phyloP scores from a whole-genome alignment of 163 green algal genomes.

The Trebouxia gelatinosa region DNA sequence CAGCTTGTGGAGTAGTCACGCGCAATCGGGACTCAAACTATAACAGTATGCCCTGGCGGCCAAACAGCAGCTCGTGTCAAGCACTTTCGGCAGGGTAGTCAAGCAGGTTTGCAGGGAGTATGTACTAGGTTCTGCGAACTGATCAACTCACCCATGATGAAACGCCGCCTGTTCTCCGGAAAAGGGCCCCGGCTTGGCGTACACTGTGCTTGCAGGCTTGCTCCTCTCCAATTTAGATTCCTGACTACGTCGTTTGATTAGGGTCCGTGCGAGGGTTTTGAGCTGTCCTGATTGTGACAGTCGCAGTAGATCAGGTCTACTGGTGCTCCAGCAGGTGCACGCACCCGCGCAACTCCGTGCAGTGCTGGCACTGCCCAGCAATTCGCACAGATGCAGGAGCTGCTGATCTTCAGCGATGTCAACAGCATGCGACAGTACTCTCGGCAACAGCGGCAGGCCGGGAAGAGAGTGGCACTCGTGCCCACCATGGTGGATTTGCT shows the following conservation, averaged over 20 bases:
- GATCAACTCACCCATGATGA: conserved; percentile 22
- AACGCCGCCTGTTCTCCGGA: conserved; percentile 21
- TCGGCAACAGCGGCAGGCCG: conserved; percentile 53
- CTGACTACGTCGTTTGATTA: background rate
- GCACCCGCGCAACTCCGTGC: background rate
- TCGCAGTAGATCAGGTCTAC: background rate
- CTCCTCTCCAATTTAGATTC: background rate
- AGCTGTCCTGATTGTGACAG: background rate
- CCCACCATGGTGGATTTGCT: conserved; percentile 84
- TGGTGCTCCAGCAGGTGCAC: background rate
- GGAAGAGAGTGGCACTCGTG: conserved; percentile 80
- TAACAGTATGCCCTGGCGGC: too few relatives aligned
- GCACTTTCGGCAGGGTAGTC: too few relatives aligned
- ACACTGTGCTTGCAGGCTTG: background rate
- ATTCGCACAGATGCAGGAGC: background rate
- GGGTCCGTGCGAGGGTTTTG: background rate
- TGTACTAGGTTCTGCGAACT: too few relatives aligned
- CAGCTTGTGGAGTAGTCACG: too few relatives aligned
- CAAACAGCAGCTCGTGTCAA: too few relatives aligned
- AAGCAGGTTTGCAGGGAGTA: too few relatives aligned
- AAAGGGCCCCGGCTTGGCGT: background rate
- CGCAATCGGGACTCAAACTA: too few relatives aligned
- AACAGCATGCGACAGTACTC: conserved; percentile 70
- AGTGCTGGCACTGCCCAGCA: background rate
- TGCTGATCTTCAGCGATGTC: conserved; percentile 40